Evolutionary conservation across 139 green algal species (phyloP), one percentile per base, ranked within the genome.

Genomic region (Chlorella sorokiniana): DNA sequence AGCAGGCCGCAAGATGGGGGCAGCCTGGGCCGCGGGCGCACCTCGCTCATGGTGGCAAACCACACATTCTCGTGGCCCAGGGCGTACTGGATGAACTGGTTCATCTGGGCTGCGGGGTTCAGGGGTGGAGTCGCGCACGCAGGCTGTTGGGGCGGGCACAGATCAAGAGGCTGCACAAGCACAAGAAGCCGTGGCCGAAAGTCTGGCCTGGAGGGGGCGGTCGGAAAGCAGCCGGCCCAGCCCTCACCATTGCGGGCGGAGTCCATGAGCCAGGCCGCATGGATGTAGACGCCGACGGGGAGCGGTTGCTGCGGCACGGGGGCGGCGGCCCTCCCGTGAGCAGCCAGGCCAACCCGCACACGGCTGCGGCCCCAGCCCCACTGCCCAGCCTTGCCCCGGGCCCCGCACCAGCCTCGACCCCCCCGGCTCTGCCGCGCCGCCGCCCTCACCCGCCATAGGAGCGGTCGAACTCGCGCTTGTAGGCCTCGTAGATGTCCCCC

Each of bases 211-310:
- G 4, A 44, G 33, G 33, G 31, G 14, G 31, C 37, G 23, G 1
- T 5, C 33, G 7, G 64, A 3, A 29, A 45, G 33, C 33, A n/a
- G 33, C 64, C 33, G 64, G 33, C 7, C 31, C 64, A 45, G 31
- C 33, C 64, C 73, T 27, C 51, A 79, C 73, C 75, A 27, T 37
- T 44, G 41, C 75, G 75, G 27, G 80, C 38, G 23, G 44, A 20
- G 42, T 76, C 70, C 44, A 80, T 80, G 6, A 84, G 80, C 80
- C 80, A 84, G 25, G 80, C 80, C 5, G 80, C 80, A 25, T 80
- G 69, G 67, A 81, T 74, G 80, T 84, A 84, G 3, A 84, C 61
- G 33, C 80, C 80, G 59, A 84, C 37, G 80, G 80, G 42, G 80
- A 45, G 8, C 63, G 63, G 80, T 84, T 84, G 70, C 75, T 81